Conservation (phyloP, 2,329 filamentous ascomycete genomes). For the Cladophialophora immunda region DNA sequence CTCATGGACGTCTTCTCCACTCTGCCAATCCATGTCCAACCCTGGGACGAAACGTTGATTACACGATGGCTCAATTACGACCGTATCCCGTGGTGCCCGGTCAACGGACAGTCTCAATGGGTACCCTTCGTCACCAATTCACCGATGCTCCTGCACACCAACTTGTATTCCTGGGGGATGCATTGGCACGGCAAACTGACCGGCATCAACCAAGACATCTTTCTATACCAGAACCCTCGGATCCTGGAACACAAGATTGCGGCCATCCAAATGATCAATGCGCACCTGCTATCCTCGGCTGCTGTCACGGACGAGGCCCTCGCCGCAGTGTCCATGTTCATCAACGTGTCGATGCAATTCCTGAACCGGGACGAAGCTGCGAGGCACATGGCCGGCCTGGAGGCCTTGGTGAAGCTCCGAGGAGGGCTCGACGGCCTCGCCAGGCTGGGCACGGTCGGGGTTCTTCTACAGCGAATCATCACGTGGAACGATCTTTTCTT, state of each 20-base stretch:
- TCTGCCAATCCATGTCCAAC: constrained; percentile 14
- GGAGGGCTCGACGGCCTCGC: constrained; percentile 18
- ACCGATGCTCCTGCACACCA: constrained; percentile 23
- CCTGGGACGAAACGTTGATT: constrained; percentile 25
- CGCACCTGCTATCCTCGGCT: neutral
- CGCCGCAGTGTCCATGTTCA: constrained; percentile 21
- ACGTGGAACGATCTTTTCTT: constrained; percentile 25
- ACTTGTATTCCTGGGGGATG: constrained; percentile 29
- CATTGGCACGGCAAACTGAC: constrained; percentile 27
- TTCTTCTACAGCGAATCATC: constrained; percentile 25
- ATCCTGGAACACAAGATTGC: constrained; percentile 26
- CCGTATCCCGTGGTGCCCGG: constrained; percentile 26
- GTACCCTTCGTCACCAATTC: constrained; percentile 20
- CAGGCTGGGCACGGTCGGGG: constrained; percentile 13
- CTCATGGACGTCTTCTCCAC: constrained; percentile 19
- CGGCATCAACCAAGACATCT: constrained; percentile 10
- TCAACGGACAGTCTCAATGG: constrained; percentile 25
- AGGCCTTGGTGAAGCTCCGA: constrained; percentile 18
- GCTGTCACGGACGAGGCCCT: constrained; percentile 18
- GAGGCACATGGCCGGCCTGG: constrained; percentile 17
- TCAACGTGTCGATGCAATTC: constrained; percentile 19
- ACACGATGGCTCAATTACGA: constrained; percentile 28
- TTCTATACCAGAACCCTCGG: constrained; percentile 20
- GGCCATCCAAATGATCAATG: constrained; percentile 22
- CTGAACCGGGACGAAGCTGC: constrained; percentile 18